These are phyloP conservation scores for Carex parvula DNA, from an alignment of 176 grass and related monocot species.

Conservation along the genomic window DNA sequence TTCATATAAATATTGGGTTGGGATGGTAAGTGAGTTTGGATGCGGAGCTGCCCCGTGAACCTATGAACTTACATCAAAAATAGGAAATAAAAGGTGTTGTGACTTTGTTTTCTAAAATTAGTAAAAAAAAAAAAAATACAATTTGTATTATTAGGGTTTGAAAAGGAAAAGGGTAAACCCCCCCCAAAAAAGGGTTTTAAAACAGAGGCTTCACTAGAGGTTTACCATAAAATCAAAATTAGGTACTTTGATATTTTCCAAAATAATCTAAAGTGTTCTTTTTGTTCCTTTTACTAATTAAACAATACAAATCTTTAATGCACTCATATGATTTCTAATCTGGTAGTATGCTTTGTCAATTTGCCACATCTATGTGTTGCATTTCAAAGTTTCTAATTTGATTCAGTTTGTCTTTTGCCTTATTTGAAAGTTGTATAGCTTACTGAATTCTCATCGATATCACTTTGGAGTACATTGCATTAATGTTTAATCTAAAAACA, in stretches of 20 bases:
- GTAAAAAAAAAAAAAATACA: neutral
- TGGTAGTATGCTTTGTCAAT: neutral
- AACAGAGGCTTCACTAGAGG: neutral
- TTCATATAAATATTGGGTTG: neutral
- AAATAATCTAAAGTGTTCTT: neutral
- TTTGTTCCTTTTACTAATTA: neutral
- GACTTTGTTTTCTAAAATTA: neutral
- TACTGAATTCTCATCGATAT: neutral
- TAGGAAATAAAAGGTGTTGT: neutral
- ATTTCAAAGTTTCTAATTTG: neutral
- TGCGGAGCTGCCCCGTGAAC: neutral
- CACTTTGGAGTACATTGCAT: neutral
- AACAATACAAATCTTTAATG: neutral
- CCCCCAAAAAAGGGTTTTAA: neutral
- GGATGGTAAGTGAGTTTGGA: neutral
- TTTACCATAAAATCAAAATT: neutral
- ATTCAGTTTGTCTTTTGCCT: neutral
- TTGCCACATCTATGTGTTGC: neutral
- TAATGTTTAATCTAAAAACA: slow-evolving; percentile 15
- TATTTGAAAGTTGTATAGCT: slow-evolving; percentile 1
- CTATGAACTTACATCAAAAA: neutral
- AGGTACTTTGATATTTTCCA: neutral
- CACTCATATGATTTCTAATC: neutral
- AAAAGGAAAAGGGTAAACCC: neutral
- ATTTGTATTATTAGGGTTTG: neutral